Evolutionary conservation across 352 stramenopile genomes (phyloP).

Genomic region (Pythium scleroteichum): DNA sequence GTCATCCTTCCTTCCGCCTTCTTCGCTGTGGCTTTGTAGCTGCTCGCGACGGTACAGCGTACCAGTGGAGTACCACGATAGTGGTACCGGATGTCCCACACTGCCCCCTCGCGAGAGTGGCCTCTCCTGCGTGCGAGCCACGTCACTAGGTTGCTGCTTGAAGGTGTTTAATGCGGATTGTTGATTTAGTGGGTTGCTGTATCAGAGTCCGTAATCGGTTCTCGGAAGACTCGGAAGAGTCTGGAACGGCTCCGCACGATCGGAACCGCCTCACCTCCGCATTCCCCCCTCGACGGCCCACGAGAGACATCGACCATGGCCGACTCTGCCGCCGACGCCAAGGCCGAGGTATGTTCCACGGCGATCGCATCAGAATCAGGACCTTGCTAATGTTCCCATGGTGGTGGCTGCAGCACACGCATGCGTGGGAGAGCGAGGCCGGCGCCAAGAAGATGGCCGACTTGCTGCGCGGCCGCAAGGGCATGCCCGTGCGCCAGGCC

Average conservation of each 20-base stretch:
- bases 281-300: constrained; percentile 1
- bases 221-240: constrained; percentile 19
- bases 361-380: too few species aligned
- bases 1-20: constrained; percentile 10
- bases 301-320: constrained; percentile 3
- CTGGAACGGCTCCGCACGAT: constrained; percentile 11
- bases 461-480: constrained; percentile 79
- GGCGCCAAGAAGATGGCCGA: constrained; percentile 84
- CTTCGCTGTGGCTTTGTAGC: background rate
- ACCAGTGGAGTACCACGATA: constrained; percentile 5
- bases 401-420: constrained; percentile 23
- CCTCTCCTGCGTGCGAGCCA: constrained; percentile 13
- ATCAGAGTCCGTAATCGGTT: constrained; percentile 13
- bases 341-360: too few species aligned
- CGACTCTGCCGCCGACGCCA: too few species aligned
- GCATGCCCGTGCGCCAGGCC: constrained; percentile 86
- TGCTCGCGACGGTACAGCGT: constrained; percentile 17
- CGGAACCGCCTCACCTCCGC: too few species aligned
- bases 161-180: background rate
- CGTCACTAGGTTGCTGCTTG: constrained; percentile 28
- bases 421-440: constrained; percentile 74
- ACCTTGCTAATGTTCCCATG: background rate
- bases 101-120: constrained; percentile 13
- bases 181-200: constrained; percentile 1
- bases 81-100: background rate